A percentile compares a stretch with the other conserved stretches of the same genome.
phyloP scores from a whole-genome alignment of 805 yeast genomes.

The Cyberlindnera mycetangii region DNA sequence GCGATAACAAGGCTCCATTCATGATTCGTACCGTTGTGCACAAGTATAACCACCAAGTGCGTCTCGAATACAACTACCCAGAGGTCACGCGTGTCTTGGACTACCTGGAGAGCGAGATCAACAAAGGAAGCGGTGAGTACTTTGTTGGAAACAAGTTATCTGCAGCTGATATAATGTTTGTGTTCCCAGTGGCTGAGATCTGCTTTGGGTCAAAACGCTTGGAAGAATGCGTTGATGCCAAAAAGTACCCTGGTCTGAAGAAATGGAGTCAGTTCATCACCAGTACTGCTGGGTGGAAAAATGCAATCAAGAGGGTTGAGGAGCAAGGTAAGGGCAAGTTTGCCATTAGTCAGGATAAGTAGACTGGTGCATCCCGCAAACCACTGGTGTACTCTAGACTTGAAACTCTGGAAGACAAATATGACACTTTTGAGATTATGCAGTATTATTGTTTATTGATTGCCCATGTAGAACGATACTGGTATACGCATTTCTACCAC shows the following conservation, averaged over 20 bases:
- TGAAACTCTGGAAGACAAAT: too few species aligned
- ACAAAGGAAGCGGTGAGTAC: conserved; percentile 21
- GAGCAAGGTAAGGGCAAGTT: conserved; percentile 5
- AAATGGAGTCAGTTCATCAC: conserved; percentile 28
- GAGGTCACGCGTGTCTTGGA: conserved; percentile 41
- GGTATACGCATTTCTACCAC: too few species aligned
- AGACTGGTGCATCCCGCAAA: too few species aligned
- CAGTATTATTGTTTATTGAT: too few species aligned
- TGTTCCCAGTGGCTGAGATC: conserved; percentile 34
- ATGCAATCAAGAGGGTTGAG: conserved; percentile 44
- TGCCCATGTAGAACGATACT: too few species aligned
- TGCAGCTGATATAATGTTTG: conserved; percentile 54
- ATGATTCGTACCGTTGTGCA: conserved; percentile 44
- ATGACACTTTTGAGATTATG: too few species aligned
- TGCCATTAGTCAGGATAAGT: background rate
- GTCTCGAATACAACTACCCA: conserved; percentile 42
- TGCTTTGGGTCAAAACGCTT: conserved; percentile 25
- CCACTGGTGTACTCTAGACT: too few species aligned
- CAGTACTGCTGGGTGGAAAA: conserved; percentile 25
- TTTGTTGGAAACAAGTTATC: conserved; percentile 50
- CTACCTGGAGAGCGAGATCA: conserved; percentile 17
- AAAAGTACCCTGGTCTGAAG: conserved; percentile 28
- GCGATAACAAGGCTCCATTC: conserved; percentile 41
- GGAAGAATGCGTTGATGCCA: conserved; percentile 6
- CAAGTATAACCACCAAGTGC: conserved; percentile 42